These are phyloP conservation scores for Zoysia matrella DNA, from an alignment of 202 grass and related monocot species.

Conservation along the genomic window DNA sequence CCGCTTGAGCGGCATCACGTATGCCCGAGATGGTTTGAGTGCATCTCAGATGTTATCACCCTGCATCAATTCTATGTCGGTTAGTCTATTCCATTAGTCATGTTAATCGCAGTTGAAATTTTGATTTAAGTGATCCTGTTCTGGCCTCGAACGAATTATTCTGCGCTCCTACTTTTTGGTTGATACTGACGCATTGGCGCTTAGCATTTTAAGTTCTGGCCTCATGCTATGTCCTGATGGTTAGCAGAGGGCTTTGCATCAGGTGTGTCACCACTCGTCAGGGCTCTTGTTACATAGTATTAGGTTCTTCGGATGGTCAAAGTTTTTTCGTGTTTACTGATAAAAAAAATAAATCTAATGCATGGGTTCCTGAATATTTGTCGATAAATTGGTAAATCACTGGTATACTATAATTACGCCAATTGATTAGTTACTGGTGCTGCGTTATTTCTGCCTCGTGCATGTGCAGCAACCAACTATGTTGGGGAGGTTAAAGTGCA, in stretches of 20 bases:
- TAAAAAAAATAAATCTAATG: background rate
- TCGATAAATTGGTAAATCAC: background rate
- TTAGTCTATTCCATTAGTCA: background rate
- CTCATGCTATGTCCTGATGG: background rate
- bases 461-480: background rate
- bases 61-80: background rate
- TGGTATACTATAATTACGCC: background rate
- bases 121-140: background rate
- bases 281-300: background rate
- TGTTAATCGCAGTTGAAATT: background rate
- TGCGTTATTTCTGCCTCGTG: background rate
- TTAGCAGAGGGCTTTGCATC: background rate
- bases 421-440: background rate
- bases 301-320: background rate
- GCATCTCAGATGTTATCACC: background rate
- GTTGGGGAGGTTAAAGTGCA: background rate
- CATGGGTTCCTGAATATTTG: background rate
- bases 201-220: background rate
- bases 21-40: background rate
- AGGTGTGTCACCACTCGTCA: background rate
- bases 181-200: background rate
- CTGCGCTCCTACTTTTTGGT: background rate
- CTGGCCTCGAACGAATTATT: background rate
- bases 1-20: background rate
- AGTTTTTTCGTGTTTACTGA: background rate